Base-by-base conservation (phyloP, 371 early-diverging fungal genomes). In the Mucor indicus region DNA sequence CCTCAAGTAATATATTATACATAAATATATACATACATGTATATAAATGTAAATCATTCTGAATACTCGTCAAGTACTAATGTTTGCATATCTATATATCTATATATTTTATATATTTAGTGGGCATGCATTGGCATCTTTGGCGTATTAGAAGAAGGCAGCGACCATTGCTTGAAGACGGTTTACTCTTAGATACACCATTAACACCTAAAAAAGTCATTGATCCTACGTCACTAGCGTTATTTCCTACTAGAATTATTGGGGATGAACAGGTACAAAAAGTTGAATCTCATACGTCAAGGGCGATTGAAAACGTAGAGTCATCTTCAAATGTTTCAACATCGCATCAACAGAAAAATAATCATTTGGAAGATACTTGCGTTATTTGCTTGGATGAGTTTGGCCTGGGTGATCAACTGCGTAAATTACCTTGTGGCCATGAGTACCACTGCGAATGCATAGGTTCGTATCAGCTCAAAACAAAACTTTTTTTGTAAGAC, bases 381-480 rank as follows among this genome's bases (percentile, higher is more conserved):
- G 84, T 86, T 17, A 86, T 95, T 42, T 95, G 95, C 55, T 62
- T 93, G 32, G 82, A 84, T 53, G 86, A 83, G 10, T 92, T 85
- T 63, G 70, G 63, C 6, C 32, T 52, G 3, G 83, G 81, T 13
- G 89, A 89, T 20, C 48, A 56, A 20, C 55, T 93, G 33, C 68
- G 92, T 3, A 50, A 71, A 19, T 68, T 95, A 11, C 79, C 81
- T 2, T 95, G 95, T 58, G 67, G 67, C 3, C 95, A 95, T 62
- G 80, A 78, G 48, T 95, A 85, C 59, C 95, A 93, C 50, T 67
- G 77, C 17, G 85, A 84, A 37, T 95, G 95, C 64, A 81, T 93
- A 42, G 92, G 90, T 77, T 74, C 65, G 52, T 4, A 15, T 11
- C 25, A 0, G 11, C 2, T 10, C 6, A 41, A 17, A 33, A 12